Base-by-base conservation (phyloP, 2,329 filamentous ascomycete species). In the Colletotrichum sp. region DNA sequence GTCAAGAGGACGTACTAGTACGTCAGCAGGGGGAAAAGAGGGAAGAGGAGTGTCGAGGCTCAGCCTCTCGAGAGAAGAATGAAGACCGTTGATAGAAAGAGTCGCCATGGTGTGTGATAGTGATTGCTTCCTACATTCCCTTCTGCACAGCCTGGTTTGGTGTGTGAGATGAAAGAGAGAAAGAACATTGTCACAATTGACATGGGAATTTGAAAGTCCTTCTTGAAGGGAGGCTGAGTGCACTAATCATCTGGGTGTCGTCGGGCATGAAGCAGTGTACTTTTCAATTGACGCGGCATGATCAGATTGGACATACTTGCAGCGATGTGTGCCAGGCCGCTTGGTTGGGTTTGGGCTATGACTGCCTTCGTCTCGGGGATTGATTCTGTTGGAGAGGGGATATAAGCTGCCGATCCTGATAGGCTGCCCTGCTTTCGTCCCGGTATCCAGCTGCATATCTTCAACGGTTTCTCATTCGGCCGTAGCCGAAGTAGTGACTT, bases 21-120 rank as follows among this genome's bases (percentile, higher is more conserved):
- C 69, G 63, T 75, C 75, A 75, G 86, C 80, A 12, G 36, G 52
- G 6, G 72, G 69, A 6, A 75, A 75, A 18, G 69, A 67, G 8
- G 72, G 72, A 71, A 86, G 71, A 77, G 82, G 72, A 70, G 85
- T 55, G 76, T 84, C 73, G 71, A 84, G 87, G 87, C 92, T 0
- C 89, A 92, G 3, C 80, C 93, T 75, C 89, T 90, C 0, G 85
- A 93, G 64, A 89, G 93, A 69, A 88, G 92, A 44, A 85, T 94
- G 69, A 85, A 93, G 81, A 87, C 87, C 63, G 80, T 93, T 78
- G 89, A 93, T 80, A 83, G 92, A 81, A 89, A 91, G 24, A 92
- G 92, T 92, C 77, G 90, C 82, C 84, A 91, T 71, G 59, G n/a
- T 63, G 39, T 64, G 32, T 26, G 62, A 36, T 44, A 26, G 21